A percentile compares a stretch with the other conserved stretches of the same genome.
Conservation (phyloP, 2,329 filamentous ascomycete genomes). For the Penicillium paneum region DNA sequence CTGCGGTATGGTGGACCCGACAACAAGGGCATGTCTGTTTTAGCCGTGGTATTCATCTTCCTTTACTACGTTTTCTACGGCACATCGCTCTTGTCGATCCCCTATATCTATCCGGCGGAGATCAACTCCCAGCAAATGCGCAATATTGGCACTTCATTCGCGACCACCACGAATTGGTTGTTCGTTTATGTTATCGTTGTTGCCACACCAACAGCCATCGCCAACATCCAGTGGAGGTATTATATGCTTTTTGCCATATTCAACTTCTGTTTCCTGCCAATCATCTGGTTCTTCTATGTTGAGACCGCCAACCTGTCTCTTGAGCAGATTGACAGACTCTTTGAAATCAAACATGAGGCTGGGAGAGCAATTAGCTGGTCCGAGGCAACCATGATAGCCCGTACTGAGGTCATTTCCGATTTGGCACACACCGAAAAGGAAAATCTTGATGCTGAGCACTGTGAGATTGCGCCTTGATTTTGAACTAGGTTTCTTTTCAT, state of each 20-base stretch:
- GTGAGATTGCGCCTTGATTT: not conserved
- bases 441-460: not conserved
- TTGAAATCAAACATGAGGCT: slow-evolving; percentile 25
- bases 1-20: slow-evolving; percentile 40
- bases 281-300: slow-evolving; percentile 28
- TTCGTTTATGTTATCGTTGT: slow-evolving; percentile 18
- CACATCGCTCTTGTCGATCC: slow-evolving; percentile 18
- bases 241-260: slow-evolving; percentile 50
- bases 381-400: slow-evolving; percentile 1
- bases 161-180: slow-evolving; percentile 13
- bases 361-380: not conserved
- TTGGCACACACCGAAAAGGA: not conserved
- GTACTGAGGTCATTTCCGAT: not conserved
- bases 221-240: slow-evolving; percentile 51
- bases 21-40: slow-evolving; percentile 28
- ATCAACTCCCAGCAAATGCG: slow-evolving; percentile 21
- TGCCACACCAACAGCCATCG: slow-evolving; percentile 24
- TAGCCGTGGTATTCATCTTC: slow-evolving; percentile 43
- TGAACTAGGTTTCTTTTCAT: not conserved
- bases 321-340: slow-evolving; percentile 40
- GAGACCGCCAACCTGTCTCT: slow-evolving; percentile 36
- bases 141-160: slow-evolving; percentile 13
- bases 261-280: slow-evolving; percentile 25
- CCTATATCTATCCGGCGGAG: slow-evolving; percentile 18
- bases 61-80: slow-evolving; percentile 16